Evolutionary conservation across 1,284 basidiomycete genomes (phyloP).

Genomic region (Apiotrichum mycotoxinovorans): DNA sequence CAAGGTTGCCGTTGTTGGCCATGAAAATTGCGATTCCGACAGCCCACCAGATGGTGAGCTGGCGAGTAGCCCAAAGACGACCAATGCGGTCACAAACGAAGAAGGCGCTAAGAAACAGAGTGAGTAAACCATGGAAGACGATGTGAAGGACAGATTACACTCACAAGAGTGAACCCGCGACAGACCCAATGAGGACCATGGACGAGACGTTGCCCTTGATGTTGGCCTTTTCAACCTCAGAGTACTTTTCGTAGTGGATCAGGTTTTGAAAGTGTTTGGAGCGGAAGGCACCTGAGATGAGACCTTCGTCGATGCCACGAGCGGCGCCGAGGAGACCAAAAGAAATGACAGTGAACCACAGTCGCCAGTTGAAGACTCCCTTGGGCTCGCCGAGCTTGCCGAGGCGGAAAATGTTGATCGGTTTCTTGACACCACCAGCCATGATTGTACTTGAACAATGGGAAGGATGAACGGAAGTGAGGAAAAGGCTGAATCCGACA

Average conservation of each 20-base stretch:
- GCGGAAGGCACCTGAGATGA: slow-evolving; percentile 9
- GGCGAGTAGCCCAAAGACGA: slow-evolving; percentile 13
- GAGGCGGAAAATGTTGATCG: slow-evolving; percentile 15
- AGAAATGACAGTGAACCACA: slow-evolving; percentile 9
- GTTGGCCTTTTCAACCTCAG: slow-evolving; percentile 10
- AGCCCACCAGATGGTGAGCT: slow-evolving; percentile 11
- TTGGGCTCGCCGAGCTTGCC: slow-evolving; percentile 14
- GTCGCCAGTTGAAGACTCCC: slow-evolving; percentile 16
- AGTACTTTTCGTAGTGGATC: slow-evolving; percentile 6
- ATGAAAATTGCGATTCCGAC: slow-evolving; percentile 10
- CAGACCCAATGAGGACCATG: slow-evolving; percentile 10
- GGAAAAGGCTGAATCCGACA: no score
- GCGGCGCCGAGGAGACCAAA: slow-evolving; percentile 13
- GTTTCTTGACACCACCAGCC: slow-evolving; percentile 16
- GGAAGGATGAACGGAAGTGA: no score
- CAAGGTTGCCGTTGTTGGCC: slow-evolving; percentile 5
- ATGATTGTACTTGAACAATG: not conserved
- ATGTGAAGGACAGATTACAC: no score
- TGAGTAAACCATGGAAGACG: no score
- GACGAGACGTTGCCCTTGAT: slow-evolving; percentile 12
- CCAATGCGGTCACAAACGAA: slow-evolving; percentile 13
- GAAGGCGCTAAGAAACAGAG: slow-evolving; percentile 13
- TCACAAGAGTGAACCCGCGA: slow-evolving; percentile 12
- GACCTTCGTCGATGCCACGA: slow-evolving; percentile 14
- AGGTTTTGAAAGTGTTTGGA: slow-evolving; percentile 11